These are phyloP conservation scores for Diaporthe citriasiana DNA, from an alignment of 2,329 filamentous ascomycete genomes.

Conservation along the genomic window DNA sequence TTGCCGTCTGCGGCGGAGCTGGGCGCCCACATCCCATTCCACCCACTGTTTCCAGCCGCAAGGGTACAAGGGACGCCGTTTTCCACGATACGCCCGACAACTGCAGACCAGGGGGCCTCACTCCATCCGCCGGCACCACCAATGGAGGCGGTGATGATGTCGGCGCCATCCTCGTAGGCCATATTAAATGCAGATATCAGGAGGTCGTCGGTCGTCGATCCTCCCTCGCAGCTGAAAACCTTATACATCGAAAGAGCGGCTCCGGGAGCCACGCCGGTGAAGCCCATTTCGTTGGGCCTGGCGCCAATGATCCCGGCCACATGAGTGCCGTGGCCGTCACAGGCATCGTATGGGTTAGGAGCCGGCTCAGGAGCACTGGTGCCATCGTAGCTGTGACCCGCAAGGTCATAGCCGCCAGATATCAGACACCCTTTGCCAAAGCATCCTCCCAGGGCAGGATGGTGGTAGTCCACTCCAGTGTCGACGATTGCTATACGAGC, in stretches of 20 bases:
- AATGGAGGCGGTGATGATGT: conserved; percentile 52
- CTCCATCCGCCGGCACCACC: conserved; percentile 49
- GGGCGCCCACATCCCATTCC: conserved; percentile 45
- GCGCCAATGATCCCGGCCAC: conserved; percentile 63
- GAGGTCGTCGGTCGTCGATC: conserved; percentile 53
- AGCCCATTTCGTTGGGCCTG: conserved; percentile 54
- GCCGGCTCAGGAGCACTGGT: conserved; percentile 52
- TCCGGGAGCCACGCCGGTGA: conserved; percentile 58
- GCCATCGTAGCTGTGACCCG: conserved; percentile 54
- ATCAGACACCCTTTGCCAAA: conserved; percentile 65
- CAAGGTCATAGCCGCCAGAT: conserved; percentile 61
- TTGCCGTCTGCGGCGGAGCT: conserved; percentile 47
- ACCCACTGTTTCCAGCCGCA: conserved; percentile 49
- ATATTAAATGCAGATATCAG: conserved; percentile 58
- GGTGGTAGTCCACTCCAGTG: conserved; percentile 61
- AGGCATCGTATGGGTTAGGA: conserved; percentile 55
- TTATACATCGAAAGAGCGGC: conserved; percentile 58
- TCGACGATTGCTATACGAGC: conserved; percentile 60
- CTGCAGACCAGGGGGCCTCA: conserved; percentile 47
- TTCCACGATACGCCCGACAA: conserved; percentile 49
- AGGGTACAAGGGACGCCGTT: conserved; percentile 49
- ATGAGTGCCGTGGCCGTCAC: conserved; percentile 60
- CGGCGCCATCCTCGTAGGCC: conserved; percentile 57
- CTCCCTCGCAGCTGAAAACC: conserved; percentile 52
- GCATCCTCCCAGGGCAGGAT: conserved; percentile 66